phyloP scores from a whole-genome alignment of 169 alveolate species.

The Plasmodium coatneyi region DNA sequence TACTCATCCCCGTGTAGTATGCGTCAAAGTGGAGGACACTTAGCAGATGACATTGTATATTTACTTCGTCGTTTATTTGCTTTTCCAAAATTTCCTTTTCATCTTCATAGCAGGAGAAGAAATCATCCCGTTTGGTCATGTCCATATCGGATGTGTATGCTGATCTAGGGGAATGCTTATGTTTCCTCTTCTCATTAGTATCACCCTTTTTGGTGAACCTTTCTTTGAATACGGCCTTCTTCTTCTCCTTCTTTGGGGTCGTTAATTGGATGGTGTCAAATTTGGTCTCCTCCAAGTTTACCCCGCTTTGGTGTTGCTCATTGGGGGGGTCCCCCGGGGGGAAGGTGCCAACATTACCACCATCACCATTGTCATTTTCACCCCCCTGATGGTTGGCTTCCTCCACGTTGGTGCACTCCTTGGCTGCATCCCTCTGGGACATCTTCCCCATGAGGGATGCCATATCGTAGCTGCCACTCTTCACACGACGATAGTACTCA shows the following conservation, averaged over 20 bases:
- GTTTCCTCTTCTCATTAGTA: neutral
- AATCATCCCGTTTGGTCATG: neutral
- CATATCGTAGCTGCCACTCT: neutral
- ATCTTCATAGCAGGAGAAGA: constrained; percentile 61
- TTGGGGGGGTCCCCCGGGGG: neutral
- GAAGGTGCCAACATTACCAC: neutral
- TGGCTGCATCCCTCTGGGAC: neutral
- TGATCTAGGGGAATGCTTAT: neutral
- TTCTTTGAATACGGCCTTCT: neutral
- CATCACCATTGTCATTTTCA: neutral
- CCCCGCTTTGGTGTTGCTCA: neutral
- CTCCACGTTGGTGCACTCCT: neutral
- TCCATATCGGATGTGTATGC: neutral
- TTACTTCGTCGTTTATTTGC: neutral
- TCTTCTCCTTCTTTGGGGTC: neutral
- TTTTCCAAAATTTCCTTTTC: constrained; percentile 6
- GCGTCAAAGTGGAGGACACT: constrained; percentile 15
- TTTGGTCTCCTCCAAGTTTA: neutral
- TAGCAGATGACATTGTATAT: neutral
- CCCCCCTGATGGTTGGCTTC: neutral
- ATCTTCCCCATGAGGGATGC: neutral
- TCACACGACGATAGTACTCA: constrained; percentile 10
- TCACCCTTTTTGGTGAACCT: neutral
- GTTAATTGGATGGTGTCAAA: neutral
- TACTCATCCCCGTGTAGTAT: constrained; percentile 56